These are phyloP conservation scores for Fusarium austroafricanum DNA, from an alignment of 2,329 filamentous ascomycete species.

Conservation along the genomic window DNA sequence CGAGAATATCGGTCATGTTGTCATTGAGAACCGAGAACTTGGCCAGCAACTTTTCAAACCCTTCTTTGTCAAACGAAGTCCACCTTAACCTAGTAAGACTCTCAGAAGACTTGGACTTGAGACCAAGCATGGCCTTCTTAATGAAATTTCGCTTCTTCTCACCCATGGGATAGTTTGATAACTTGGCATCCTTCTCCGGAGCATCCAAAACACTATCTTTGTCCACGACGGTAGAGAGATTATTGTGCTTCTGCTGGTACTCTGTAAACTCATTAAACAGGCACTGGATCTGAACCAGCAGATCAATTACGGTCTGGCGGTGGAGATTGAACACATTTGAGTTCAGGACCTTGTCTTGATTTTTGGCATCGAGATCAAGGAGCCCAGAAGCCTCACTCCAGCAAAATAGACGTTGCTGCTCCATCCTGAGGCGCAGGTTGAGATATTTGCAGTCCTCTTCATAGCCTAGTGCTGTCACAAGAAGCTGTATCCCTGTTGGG, in stretches of 20 bases:
- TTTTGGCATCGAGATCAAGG: slow-evolving; percentile 57
- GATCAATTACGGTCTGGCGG: slow-evolving; percentile 61
- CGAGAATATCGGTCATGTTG: slow-evolving; percentile 61
- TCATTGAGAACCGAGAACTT: slow-evolving; percentile 60
- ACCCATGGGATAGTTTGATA: slow-evolving; percentile 59
- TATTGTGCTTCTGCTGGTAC: slow-evolving; percentile 54
- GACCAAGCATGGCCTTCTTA: slow-evolving; percentile 55
- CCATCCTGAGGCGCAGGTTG: slow-evolving; percentile 61
- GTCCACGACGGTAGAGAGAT: slow-evolving; percentile 51
- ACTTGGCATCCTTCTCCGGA: slow-evolving; percentile 58
- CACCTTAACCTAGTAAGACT: slow-evolving; percentile 54
- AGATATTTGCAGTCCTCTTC: slow-evolving; percentile 62
- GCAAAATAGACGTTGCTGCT: slow-evolving; percentile 62
- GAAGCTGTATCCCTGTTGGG: slow-evolving; percentile 57
- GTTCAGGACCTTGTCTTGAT: slow-evolving; percentile 56
- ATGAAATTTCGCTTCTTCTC: slow-evolving; percentile 57
- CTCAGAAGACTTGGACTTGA: slow-evolving; percentile 53
- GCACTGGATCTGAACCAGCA: slow-evolving; percentile 60
- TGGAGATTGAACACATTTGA: slow-evolving; percentile 62
- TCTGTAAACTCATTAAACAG: slow-evolving; percentile 60
- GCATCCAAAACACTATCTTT: slow-evolving; percentile 50
- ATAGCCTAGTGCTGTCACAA: slow-evolving; percentile 60
- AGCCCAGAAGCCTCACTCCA: slow-evolving; percentile 63
- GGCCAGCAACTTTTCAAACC: slow-evolving; percentile 58
- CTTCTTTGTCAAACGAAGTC: slow-evolving; percentile 60